Percentiles rank a stretch among this genome's conserved stretches.
These are phyloP conservation scores for Boletus rex-veris DNA, from an alignment of 768 basidiomycete species.

Conservation along the genomic window DNA sequence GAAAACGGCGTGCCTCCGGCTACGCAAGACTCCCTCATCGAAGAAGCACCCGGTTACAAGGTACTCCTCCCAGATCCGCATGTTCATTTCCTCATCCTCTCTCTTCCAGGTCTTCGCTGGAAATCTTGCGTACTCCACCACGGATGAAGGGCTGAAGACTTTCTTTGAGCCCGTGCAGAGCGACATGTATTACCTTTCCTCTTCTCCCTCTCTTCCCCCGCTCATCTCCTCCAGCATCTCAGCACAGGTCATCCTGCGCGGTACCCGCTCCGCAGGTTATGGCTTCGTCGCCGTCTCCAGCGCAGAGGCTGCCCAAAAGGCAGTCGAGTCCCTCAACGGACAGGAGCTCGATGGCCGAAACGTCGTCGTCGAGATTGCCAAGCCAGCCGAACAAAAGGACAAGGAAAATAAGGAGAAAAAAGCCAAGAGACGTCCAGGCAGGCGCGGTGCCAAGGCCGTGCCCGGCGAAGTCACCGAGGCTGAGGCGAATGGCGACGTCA, in stretches of 20 bases:
- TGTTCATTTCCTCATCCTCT: constrained; percentile 5
- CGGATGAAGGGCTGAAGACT: constrained; percentile 91
- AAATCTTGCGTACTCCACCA: constrained; percentile 92
- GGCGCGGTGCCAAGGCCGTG: constrained; percentile 82
- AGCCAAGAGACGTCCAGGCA: constrained; percentile 76
- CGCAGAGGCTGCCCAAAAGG: constrained; percentile 80
- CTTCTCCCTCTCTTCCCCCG: background rate
- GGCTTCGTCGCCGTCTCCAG: constrained; percentile 86
- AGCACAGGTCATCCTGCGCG: constrained; percentile 83
- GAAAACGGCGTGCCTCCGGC: constrained; percentile 82
- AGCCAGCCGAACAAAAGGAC: constrained; percentile 86
- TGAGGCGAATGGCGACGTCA: constrained; percentile 76
- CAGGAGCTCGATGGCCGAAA: constrained; percentile 84
- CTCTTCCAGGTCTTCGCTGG: constrained; percentile 80
- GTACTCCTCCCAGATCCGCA: constrained; percentile 36
- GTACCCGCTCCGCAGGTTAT: constrained; percentile 84
- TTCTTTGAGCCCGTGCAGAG: constrained; percentile 85
- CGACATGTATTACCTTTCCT: constrained; percentile 69
- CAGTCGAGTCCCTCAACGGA: constrained; percentile 83
- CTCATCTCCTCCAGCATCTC: constrained; percentile 53
- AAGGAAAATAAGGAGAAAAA: constrained; percentile 71
- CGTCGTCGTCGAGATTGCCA: constrained; percentile 91
- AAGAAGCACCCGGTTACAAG: constrained; percentile 81
- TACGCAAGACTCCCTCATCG: constrained; percentile 61
- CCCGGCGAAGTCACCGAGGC: constrained; percentile 89